These are phyloP conservation scores for Amanita rimosa DNA, from an alignment of 768 basidiomycete species.

Conservation along the genomic window DNA sequence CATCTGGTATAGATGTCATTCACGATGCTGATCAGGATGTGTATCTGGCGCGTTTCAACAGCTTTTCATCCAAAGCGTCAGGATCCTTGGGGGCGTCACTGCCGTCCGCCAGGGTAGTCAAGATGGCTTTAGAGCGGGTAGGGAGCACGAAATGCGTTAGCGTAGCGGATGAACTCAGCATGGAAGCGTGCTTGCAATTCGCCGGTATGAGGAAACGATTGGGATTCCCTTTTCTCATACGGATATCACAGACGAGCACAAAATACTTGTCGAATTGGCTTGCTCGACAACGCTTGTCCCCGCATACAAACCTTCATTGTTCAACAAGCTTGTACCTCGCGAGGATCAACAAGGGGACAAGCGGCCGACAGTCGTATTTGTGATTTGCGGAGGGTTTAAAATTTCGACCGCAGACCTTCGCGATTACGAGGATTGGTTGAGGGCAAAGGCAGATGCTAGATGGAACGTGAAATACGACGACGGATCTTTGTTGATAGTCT, in stretches of 20 bases:
- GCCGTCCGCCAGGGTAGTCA: constrained; percentile 49
- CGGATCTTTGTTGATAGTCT: constrained; percentile 22
- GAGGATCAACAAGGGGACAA: constrained; percentile 14
- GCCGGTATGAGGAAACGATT: constrained; percentile 33
- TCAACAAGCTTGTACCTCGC: constrained; percentile 37
- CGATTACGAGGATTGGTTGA: constrained; percentile 33
- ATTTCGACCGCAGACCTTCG: constrained; percentile 40
- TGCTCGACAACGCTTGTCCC: constrained; percentile 61
- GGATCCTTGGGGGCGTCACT: constrained; percentile 63
- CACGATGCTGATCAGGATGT: constrained; percentile 33
- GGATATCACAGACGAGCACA: constrained; percentile 51
- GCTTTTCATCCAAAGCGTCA: constrained; percentile 52
- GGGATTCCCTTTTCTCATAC: constrained; percentile 2
- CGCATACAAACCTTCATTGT: constrained; percentile 47
- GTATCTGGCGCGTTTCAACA: constrained; percentile 42
- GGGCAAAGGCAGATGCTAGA: constrained; percentile 11
- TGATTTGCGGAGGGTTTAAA: constrained; percentile 68
- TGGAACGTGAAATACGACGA: constrained; percentile 31
- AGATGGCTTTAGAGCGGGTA: constrained; percentile 48
- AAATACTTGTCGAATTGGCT: constrained; percentile 62
- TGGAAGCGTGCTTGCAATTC: constrained; percentile 46
- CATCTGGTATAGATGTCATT: constrained; percentile 29
- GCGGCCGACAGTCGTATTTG: constrained; percentile 41
- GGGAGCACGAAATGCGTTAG: constrained; percentile 49
- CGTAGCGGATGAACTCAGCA: constrained; percentile 58